phyloP scores from a whole-genome alignment of 106 monocot species.

The Acorus gramineus region DNA sequence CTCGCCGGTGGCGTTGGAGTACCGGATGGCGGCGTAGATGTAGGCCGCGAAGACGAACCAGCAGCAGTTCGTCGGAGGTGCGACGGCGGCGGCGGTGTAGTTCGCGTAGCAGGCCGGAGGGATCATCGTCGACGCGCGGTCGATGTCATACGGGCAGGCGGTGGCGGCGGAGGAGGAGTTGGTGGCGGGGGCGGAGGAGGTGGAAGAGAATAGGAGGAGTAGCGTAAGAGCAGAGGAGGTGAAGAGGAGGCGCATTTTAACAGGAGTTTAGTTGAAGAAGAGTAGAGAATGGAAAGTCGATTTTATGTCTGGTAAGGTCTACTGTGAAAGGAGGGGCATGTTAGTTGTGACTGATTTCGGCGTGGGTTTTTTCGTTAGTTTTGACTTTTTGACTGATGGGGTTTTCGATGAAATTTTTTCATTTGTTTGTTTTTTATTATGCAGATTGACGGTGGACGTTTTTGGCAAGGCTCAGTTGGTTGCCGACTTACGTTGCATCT shows the following conservation, averaged over 20 bases:
- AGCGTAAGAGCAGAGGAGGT: conserved; percentile 2
- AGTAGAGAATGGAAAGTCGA: no score
- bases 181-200: neutral
- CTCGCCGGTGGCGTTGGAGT: conserved; percentile 47
- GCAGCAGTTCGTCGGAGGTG: conserved; percentile 53
- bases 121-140: conserved; percentile 29
- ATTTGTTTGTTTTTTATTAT: no score
- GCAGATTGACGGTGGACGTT: no score
- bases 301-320: no score
- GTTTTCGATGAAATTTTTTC: no score
- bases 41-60: conserved; percentile 71
- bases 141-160: conserved; percentile 61
- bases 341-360: no score
- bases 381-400: no score
- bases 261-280: no score
- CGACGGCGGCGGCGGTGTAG: neutral
- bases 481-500: no score
- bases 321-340: no score
- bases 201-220: neutral
- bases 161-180: conserved; percentile 3
- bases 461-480: no score
- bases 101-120: conserved; percentile 53
- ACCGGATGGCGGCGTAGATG: conserved; percentile 45
- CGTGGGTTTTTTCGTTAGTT: no score
- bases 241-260: neutral